Percentiles rank a stretch among this genome's conserved stretches.
Evolutionary conservation across 352 stramenopile genomes (phyloP).

Genomic region (Plasmopara halstedii): DNA sequence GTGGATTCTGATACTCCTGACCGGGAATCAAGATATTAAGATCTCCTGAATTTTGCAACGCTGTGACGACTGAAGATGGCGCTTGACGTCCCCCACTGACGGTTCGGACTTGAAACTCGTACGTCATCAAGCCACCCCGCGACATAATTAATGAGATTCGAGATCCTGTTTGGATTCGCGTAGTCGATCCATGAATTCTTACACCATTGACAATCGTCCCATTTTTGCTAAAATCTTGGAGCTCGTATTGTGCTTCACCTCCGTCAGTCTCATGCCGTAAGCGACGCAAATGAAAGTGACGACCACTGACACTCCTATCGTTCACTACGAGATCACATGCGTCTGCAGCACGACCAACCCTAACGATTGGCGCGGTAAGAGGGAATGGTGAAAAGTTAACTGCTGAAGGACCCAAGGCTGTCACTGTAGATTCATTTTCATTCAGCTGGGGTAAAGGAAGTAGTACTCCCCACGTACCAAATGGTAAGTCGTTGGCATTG

Average conservation of each 20-base stretch:
- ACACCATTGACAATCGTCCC: conserved; percentile 86
- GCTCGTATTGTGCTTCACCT: conserved; percentile 60
- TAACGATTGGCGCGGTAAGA: conserved; percentile 59
- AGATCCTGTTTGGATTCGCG: conserved; percentile 58
- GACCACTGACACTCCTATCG: conserved; percentile 78
- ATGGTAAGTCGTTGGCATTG: conserved; percentile 32
- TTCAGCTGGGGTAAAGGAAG: conserved; percentile 65
- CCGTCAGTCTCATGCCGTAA: conserved; percentile 44
- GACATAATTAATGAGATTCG: conserved; percentile 83
- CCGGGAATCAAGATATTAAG: conserved; percentile 41
- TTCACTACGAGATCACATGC: conserved; percentile 86
- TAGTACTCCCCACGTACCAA: conserved; percentile 66
- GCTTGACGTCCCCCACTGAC: conserved; percentile 11
- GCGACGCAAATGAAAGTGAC: conserved; percentile 77
- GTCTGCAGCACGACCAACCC: conserved; percentile 69
- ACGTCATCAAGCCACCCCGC: conserved; percentile 72
- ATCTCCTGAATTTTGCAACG: conserved; percentile 30
- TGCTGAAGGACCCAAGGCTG: conserved; percentile 7
- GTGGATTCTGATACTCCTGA: conserved; percentile 69
- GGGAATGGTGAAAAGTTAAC: conserved; percentile 58
- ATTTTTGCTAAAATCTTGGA: conserved; percentile 88
- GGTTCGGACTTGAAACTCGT: conserved; percentile 74
- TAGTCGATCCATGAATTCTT: conserved; percentile 69
- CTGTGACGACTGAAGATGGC: conserved; percentile 48
- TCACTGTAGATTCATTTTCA: conserved; percentile 29